These are phyloP conservation scores for Fusarium sp. DNA, from an alignment of 2,329 filamentous ascomycete genomes.

Conservation along the genomic window DNA sequence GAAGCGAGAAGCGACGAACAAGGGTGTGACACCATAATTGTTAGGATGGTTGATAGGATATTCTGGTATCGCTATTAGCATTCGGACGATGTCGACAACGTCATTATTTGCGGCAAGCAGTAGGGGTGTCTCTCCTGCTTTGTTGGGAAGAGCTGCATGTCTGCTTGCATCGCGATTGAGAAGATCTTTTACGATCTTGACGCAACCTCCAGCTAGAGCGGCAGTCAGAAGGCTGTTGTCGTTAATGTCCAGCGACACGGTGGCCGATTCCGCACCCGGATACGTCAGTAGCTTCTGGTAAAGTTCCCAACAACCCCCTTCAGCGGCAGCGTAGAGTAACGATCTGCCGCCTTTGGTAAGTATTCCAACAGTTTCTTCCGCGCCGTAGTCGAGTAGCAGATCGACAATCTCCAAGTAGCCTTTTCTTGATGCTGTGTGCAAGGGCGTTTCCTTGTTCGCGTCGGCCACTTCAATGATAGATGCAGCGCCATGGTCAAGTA, in stretches of 20 bases:
- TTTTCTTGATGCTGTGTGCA: background rate
- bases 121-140: accelerated
- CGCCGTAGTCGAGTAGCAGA: background rate
- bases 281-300: background rate
- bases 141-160: accelerated
- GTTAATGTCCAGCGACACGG: accelerated
- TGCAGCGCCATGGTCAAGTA: background rate
- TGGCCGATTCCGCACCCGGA: accelerated
- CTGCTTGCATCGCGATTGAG: accelerated
- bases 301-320: background rate
- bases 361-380: background rate
- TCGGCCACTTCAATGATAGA: background rate
- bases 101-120: accelerated
- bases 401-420: accelerated
- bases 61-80: accelerated
- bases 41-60: accelerated
- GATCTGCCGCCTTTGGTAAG: background rate
- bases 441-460: background rate
- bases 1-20: background rate
- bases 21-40: accelerated
- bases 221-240: background rate
- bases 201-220: accelerated
- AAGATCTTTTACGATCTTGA: background rate
- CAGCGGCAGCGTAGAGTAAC: background rate
- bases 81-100: accelerated